These are phyloP conservation scores for Ceriops tagal DNA, from an alignment of 345 rosid species.

Conservation along the genomic window DNA sequence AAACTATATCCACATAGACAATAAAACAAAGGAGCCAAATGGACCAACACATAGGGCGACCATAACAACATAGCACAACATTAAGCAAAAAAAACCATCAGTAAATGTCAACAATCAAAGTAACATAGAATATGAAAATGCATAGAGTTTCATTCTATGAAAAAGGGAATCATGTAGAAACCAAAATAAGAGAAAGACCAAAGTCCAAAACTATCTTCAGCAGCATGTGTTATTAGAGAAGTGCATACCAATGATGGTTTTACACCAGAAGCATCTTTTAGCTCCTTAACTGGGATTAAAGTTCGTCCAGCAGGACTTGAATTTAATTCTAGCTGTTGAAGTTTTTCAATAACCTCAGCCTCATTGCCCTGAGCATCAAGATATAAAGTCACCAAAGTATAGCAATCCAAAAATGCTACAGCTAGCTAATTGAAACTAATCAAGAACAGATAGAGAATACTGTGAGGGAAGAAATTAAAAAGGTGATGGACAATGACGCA, in stretches of 20 bases:
- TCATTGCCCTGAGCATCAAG: slow-evolving; percentile 59
- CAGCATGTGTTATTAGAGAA: too few relatives aligned
- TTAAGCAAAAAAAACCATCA: neutral
- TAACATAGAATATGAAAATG: neutral
- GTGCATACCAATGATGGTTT: slow-evolving; percentile 59
- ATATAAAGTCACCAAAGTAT: slow-evolving; percentile 11
- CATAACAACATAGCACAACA: neutral
- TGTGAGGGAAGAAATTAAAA: neutral
- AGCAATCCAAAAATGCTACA: slow-evolving; percentile 1
- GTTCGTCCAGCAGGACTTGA: slow-evolving; percentile 49
- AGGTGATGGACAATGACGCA: neutral
- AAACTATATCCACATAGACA: too few relatives aligned
- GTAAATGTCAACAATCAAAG: neutral
- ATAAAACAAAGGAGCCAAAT: neutral
- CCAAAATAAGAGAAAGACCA: neutral
- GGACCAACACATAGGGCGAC: neutral
- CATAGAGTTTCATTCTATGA: neutral
- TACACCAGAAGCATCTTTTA: slow-evolving; percentile 36
- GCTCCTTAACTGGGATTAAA: slow-evolving; percentile 49
- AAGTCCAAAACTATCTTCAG: neutral
- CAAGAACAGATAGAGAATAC: neutral
- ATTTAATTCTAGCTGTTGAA: slow-evolving; percentile 61
- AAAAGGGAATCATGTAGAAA: too few relatives aligned
- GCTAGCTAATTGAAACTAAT: neutral
- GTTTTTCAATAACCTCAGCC: slow-evolving; percentile 65